Evolutionary conservation across 495 filamentous ascomycete species (phyloP), one percentile per base, ranked within the genome.

Genomic region (Echria macrotheca): DNA sequence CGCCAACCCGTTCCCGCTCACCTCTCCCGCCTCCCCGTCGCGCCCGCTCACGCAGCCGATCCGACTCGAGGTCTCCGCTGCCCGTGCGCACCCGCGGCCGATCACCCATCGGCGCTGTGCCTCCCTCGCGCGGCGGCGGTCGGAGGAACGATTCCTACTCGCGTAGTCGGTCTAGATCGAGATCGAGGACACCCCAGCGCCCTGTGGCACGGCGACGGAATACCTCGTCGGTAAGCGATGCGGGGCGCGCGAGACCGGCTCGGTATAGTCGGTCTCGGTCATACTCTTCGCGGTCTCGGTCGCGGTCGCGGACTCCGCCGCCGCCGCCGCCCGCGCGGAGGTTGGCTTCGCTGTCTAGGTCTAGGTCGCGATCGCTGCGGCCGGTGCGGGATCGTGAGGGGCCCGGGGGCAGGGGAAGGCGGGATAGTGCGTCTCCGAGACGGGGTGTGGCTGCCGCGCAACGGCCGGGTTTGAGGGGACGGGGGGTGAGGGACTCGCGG

Each of bases 1-100:
- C 53, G n/a, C 60, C 53, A 11, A 56, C 59, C 7, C 50, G 50
- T 12, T 47, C 44, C 22, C 42, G 42, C 17, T 53, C 50, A 17
- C 39, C 48, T 9, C 23, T 28, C 4, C 14, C 36, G 7, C 44
- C 28, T n/a, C 21, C 21, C 25, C 45, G 45, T 10, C 25, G 38
- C 4, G 39, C 28, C 28, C 47, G 45, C 3, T 39, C 45, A 14
- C 32, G 33, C 45, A 48, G 45, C 33, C 45, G 33, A 14, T 48
- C 33, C 7, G 45, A 29, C 32, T 48, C 45, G 1, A 19, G 23
- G 33, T 50, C 48, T 19, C 42, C 19, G 21, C 3, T 41, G 18
- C 21, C 38, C 18, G 12, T 41, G n/a, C 38, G 17, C 22, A 12
- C 17, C 38, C 21, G 38, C 28, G 28, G 15, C 38, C 38, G 38